These are phyloP conservation scores for Aquilaria agallochum DNA, from an alignment of 441 rosid genomes.

Conservation along the genomic window DNA sequence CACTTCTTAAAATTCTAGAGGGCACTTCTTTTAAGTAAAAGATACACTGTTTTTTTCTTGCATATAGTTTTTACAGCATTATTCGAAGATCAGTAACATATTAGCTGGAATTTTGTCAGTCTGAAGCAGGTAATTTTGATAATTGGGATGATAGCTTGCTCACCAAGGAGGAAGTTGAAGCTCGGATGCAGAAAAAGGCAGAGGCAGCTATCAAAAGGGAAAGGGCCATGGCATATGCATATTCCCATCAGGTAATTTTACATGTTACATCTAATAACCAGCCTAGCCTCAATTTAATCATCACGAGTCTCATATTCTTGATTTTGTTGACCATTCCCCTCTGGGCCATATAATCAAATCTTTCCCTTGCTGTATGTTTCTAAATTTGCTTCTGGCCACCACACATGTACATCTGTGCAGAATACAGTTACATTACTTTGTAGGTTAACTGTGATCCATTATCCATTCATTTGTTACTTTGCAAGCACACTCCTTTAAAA, in stretches of 20 bases:
- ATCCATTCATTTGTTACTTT: not conserved
- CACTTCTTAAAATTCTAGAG: too few species aligned
- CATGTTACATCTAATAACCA: not conserved
- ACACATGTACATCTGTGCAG: not conserved
- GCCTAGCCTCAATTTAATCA: not conserved
- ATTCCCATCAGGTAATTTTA: slow-evolving; percentile 74
- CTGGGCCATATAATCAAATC: slow-evolving; percentile 1
- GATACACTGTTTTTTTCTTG: too few species aligned
- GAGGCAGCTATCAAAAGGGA: slow-evolving; percentile 83
- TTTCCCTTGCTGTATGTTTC: not conserved
- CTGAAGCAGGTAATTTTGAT: slow-evolving; percentile 58
- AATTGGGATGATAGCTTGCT: slow-evolving; percentile 88
- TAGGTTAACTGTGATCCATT: not conserved
- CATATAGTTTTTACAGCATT: too few species aligned
- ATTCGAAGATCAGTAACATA: too few species aligned
- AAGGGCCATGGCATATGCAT: slow-evolving; percentile 85
- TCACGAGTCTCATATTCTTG: not conserved
- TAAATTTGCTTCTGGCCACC: not conserved
- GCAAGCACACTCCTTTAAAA: not conserved
- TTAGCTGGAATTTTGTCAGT: slow-evolving; percentile 22
- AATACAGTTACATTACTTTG: not conserved
- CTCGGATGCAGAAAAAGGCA: slow-evolving; percentile 65
- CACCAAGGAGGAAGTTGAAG: slow-evolving; percentile 73
- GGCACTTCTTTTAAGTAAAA: too few species aligned
- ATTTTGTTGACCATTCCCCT: too few species aligned